Percentiles rank a stretch among this genome's conserved stretches.
These are phyloP conservation scores for Neoboletus subvelutipes DNA, from an alignment of 768 basidiomycete species.

Conservation along the genomic window DNA sequence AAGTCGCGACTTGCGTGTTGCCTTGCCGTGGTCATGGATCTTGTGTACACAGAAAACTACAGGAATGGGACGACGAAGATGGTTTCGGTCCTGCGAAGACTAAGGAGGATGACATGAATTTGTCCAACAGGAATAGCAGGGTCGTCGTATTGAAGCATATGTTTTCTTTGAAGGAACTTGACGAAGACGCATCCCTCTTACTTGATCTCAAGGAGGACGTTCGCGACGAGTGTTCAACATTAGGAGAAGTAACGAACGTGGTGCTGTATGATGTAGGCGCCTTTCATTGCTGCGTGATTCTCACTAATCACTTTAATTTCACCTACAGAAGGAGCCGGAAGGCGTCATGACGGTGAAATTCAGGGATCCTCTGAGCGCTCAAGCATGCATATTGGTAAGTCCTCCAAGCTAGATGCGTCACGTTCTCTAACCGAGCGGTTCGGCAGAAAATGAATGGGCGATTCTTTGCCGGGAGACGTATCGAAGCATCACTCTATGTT, in stretches of 20 bases:
- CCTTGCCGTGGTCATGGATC: not conserved
- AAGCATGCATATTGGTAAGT: constrained; percentile 85
- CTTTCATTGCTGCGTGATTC: not conserved
- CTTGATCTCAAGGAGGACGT: constrained; percentile 97
- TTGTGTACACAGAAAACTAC: constrained; percentile 64
- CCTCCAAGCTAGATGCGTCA: not conserved
- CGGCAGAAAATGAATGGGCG: constrained; percentile 90
- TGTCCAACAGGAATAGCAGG: constrained; percentile 57
- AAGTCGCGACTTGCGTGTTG: constrained; percentile 2
- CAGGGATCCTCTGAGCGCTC: constrained; percentile 86
- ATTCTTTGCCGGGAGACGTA: constrained; percentile 80
- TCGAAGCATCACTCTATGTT: constrained; percentile 79
- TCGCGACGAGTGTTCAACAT: constrained; percentile 82
- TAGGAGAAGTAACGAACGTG: constrained; percentile 96
- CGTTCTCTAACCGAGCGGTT: not conserved
- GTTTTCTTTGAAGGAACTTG: constrained; percentile 86
- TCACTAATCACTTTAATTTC: constrained; percentile 3
- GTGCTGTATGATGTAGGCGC: constrained; percentile 87
- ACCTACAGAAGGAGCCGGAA: constrained; percentile 77
- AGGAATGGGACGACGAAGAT: constrained; percentile 94
- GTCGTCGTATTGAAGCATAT: constrained; percentile 95
- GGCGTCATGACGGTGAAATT: constrained; percentile 98
- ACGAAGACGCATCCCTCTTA: constrained; percentile 79
- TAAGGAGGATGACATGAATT: constrained; percentile 48
- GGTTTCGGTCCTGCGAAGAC: constrained; percentile 77